A percentile compares a stretch with the other conserved stretches of the same genome.
Conservation (phyloP, 2,329 filamentous ascomycete species). For the Fusarium devonianum region DNA sequence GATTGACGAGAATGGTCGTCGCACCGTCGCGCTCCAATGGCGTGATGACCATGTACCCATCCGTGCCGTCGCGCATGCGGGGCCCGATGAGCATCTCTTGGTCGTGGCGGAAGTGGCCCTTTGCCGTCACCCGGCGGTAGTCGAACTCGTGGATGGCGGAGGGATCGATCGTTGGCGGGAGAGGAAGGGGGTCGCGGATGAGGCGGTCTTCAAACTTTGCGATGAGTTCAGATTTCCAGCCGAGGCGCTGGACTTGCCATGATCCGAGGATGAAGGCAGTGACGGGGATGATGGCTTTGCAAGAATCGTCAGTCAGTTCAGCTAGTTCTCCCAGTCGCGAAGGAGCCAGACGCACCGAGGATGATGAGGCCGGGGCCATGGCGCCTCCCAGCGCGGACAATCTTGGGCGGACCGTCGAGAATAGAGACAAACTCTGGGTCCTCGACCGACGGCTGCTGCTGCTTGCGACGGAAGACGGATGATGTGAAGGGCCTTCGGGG, state of each 20-base stretch:
- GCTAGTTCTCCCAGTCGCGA: not conserved
- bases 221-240: constrained; percentile 93
- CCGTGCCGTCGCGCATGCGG: constrained; percentile 84
- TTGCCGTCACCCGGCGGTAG: constrained; percentile 82
- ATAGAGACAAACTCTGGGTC: constrained; percentile 83
- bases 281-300: constrained; percentile 79
- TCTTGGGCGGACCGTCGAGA: constrained; percentile 81
- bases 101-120: constrained; percentile 80
- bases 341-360: constrained; percentile 60
- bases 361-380: constrained; percentile 85
- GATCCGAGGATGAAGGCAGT: constrained; percentile 90
- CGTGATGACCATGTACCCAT: constrained; percentile 91
- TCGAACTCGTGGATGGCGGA: constrained; percentile 88
- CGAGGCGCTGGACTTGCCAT: constrained; percentile 93
- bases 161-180: constrained; percentile 84
- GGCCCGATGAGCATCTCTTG: constrained; percentile 97
- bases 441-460: constrained; percentile 65
- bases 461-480: constrained; percentile 33
- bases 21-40: constrained; percentile 77
- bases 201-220: constrained; percentile 92
- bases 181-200: constrained; percentile 81
- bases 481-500: constrained; percentile 29
- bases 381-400: constrained; percentile 75
- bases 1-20: constrained; percentile 82
- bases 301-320: constrained; percentile 1